Evolutionary conservation across 805 yeast genomes (phyloP).

Genomic region (Candida pini): DNA sequence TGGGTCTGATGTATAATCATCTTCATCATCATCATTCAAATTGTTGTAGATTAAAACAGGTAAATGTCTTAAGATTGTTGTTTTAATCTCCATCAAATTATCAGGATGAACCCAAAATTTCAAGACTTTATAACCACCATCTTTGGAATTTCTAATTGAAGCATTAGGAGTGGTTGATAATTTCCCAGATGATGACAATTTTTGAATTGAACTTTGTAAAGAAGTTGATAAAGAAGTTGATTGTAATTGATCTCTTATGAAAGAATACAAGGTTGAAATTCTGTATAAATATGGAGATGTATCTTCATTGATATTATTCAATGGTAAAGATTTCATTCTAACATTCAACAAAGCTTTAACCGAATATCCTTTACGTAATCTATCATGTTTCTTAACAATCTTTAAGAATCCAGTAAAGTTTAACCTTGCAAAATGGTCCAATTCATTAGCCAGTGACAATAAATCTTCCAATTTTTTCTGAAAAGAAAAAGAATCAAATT

Average conservation of each 20-base stretch:
- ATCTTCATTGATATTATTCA: slow-evolving; percentile 77
- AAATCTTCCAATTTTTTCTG: slow-evolving; percentile 68
- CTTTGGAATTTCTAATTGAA: slow-evolving; percentile 13
- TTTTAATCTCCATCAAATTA: slow-evolving; percentile 92
- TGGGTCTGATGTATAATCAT: slow-evolving; percentile 62
- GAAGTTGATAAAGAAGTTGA: slow-evolving; percentile 27
- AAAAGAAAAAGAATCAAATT: slow-evolving; percentile 55
- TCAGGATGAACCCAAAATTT: slow-evolving; percentile 98
- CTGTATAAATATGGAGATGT: slow-evolving; percentile 86
- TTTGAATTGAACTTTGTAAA: slow-evolving; percentile 41
- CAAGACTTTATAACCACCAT: slow-evolving; percentile 47
- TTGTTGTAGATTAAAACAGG: slow-evolving; percentile 80
- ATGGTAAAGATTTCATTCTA: slow-evolving; percentile 79
- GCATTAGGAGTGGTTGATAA: slow-evolving; percentile 30
- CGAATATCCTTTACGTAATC: slow-evolving; percentile 81
- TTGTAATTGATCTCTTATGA: slow-evolving; percentile 68
- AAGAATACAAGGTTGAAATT: slow-evolving; percentile 73
- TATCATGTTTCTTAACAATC: slow-evolving; percentile 93
- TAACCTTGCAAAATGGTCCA: slow-evolving; percentile 84
- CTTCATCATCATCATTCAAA: slow-evolving; percentile 39
- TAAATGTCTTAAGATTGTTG: slow-evolving; percentile 86
- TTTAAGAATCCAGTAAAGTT: slow-evolving; percentile 94
- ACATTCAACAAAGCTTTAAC: slow-evolving; percentile 87
- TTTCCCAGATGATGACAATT: slow-evolving; percentile 37
- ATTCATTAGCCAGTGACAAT: slow-evolving; percentile 69